Evolutionary conservation across 2,329 filamentous ascomycete genomes (phyloP).

Genomic region (Apiospora phragmitis): DNA sequence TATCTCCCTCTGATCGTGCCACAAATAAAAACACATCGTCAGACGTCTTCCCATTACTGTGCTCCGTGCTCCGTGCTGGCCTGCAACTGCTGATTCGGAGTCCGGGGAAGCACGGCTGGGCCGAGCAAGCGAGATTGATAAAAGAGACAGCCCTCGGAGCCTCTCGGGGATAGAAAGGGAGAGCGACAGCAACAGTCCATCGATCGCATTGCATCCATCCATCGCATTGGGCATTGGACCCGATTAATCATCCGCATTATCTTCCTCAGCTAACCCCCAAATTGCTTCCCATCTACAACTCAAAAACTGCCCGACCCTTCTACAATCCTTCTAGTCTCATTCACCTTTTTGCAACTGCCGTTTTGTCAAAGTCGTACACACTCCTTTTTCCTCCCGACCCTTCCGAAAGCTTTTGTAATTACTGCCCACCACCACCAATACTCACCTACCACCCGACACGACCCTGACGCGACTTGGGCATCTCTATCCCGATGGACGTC

Average conservation of each 20-base stretch:
- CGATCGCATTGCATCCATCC: not conserved
- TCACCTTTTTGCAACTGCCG: not conserved
- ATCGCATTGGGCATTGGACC: not conserved
- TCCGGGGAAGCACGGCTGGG: slow-evolving; percentile 5
- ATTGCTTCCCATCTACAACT: not conserved
- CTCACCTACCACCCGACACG: not conserved
- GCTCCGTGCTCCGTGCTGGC: slow-evolving; percentile 8
- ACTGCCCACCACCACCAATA: not conserved
- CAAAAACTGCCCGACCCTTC: not conserved
- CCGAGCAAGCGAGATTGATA: slow-evolving; percentile 11
- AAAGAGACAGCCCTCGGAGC: slow-evolving; percentile 7
- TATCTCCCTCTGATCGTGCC: not conserved
- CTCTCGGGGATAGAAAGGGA: not conserved
- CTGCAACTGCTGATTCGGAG: slow-evolving; percentile 10
- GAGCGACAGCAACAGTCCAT: not conserved
- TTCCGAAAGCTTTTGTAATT: not conserved
- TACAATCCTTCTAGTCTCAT: not conserved
- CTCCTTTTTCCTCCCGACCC: not conserved
- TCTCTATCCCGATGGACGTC: slow-evolving; percentile 6
- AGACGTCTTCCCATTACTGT: slow-evolving; percentile 2
- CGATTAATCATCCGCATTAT: not conserved
- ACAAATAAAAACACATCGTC: not conserved
- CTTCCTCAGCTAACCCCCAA: not conserved
- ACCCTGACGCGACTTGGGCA: slow-evolving; percentile 8
- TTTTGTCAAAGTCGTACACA: slow-evolving; percentile 1